A percentile compares a stretch with the other conserved stretches of the same genome.
Conservation (phyloP, 1,284 basidiomycete species). For the Rhodotorula sp. region DNA sequence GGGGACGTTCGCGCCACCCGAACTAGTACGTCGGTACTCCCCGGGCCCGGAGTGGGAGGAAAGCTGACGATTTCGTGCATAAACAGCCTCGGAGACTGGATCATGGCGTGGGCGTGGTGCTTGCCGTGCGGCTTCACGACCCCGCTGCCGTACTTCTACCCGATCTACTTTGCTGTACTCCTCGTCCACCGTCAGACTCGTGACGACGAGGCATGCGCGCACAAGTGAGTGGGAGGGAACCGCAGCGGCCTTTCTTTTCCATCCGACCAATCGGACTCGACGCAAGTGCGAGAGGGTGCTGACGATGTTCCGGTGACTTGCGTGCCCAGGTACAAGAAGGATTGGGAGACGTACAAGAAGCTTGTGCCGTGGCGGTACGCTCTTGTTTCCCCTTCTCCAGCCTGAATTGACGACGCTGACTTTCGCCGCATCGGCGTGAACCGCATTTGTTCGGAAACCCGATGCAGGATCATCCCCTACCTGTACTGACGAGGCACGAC, state of each 20-base stretch:
- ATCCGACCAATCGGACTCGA: neutral
- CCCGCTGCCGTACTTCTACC: constrained; percentile 95
- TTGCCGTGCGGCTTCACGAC: constrained; percentile 88
- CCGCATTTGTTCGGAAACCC: neutral
- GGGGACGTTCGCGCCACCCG: constrained; percentile 91
- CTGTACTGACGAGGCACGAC: constrained; percentile 60
- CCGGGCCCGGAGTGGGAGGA: too few relatives aligned
- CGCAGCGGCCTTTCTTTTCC: too few relatives aligned
- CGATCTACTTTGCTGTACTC: constrained; percentile 79
- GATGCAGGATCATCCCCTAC: constrained; percentile 81
- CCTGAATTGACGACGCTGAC: neutral
- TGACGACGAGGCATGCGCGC: constrained; percentile 87
- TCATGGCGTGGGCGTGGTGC: constrained; percentile 93
- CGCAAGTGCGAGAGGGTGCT: neutral
- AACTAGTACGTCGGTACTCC: constrained; percentile 48
- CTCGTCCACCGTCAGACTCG: constrained; percentile 86
- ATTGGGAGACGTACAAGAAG: constrained; percentile 83
- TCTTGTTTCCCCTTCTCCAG: neutral
- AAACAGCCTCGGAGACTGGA: constrained; percentile 67
- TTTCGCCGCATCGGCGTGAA: neutral
- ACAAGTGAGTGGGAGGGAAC: constrained; percentile 73
- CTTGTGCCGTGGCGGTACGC: constrained; percentile 48
- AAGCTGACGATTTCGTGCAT: too few relatives aligned
- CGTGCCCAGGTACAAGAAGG: constrained; percentile 63
- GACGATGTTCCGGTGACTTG: neutral